phyloP scores from a whole-genome alignment of 495 filamentous ascomycete genomes.

The Recurvomyces mirabilis region DNA sequence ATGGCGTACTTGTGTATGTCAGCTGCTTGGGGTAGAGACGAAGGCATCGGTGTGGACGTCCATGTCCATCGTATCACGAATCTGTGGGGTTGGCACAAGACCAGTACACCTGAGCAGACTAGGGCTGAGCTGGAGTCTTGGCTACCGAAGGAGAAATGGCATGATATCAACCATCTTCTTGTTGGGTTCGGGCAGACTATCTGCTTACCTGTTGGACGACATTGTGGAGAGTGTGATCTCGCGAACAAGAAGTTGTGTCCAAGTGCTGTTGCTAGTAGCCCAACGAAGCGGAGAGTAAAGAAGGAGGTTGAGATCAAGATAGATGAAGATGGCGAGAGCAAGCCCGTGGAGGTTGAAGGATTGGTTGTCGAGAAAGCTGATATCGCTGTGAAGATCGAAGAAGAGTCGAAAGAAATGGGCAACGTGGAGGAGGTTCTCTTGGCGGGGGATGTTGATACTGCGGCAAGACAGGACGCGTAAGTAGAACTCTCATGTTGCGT shows the following conservation, averaged over 20 bases:
- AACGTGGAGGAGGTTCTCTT: background rate
- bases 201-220: conserved; percentile 67
- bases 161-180: conserved; percentile 85
- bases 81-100: conserved; percentile 87
- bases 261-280: conserved; percentile 39
- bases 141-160: conserved; percentile 81
- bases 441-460: too few species aligned
- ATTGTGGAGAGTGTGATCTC: conserved; percentile 74
- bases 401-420: background rate
- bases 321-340: conserved; percentile 11
- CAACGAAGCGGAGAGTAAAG: conserved; percentile 15
- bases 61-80: conserved; percentile 86
- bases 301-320: conserved; percentile 19
- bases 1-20: conserved; percentile 92
- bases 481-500: too few species aligned
- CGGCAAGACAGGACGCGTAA: too few species aligned
- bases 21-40: conserved; percentile 50
- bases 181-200: conserved; percentile 86
- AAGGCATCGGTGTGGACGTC: conserved; percentile 57
- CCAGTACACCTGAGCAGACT: conserved; percentile 77
- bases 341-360: too few species aligned
- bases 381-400: conserved; percentile 16
- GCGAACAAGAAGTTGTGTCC: conserved; percentile 65
- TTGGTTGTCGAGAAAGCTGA: conserved; percentile 11
- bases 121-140: conserved; percentile 65